These are phyloP conservation scores for Solidago caesia DNA, from an alignment of 129 eudicot species.

Conservation along the genomic window DNA sequence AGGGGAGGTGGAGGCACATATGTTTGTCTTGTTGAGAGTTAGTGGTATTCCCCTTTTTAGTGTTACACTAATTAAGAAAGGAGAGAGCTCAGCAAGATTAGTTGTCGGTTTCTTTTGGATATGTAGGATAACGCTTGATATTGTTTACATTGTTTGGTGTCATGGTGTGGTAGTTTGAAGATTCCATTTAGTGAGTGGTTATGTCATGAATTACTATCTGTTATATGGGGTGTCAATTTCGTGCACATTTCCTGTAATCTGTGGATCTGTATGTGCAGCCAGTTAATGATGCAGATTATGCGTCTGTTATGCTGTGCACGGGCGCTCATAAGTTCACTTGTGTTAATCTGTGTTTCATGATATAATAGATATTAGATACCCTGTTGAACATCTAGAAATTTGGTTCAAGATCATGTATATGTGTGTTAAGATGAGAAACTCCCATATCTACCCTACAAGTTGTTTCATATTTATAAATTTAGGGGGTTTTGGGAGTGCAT, in stretches of 20 bases:
- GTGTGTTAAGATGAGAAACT: neutral
- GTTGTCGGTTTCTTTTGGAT: neutral
- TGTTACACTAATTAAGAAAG: neutral
- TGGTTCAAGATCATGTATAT: neutral
- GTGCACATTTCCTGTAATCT: neutral
- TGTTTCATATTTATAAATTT: neutral
- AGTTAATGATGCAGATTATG: neutral
- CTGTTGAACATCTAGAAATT: constrained; percentile 1
- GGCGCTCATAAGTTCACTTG: neutral
- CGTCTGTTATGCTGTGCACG: constrained; percentile 1
- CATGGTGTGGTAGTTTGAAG: neutral
- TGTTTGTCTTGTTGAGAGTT: neutral
- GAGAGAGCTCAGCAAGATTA: neutral
- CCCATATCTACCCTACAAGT: neutral
- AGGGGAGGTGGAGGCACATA: neutral
- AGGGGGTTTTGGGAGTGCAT: neutral
- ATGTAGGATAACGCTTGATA: neutral
- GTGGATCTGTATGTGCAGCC: neutral
- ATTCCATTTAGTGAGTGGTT: neutral
- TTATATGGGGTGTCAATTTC: neutral
- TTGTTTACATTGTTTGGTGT: neutral
- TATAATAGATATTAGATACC: neutral
- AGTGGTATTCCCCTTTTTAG: neutral
- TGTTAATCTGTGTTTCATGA: neutral
- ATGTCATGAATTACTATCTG: neutral